A percentile compares a stretch with the other conserved stretches of the same genome.
Conservation (phyloP, 2,329 filamentous ascomycete genomes). For the Trichophyton mentagrophytes region DNA sequence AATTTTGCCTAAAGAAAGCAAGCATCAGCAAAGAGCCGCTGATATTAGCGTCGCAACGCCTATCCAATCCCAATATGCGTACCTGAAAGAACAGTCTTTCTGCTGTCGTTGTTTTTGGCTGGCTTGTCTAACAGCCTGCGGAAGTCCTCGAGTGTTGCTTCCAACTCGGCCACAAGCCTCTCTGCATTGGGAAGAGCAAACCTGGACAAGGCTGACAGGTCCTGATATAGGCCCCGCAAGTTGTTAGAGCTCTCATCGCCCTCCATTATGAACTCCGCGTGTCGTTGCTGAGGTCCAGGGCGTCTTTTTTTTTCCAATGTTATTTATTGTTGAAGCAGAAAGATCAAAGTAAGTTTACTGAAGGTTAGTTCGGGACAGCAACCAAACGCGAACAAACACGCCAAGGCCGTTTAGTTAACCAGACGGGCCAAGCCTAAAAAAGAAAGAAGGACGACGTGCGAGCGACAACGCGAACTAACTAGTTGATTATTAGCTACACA, state of each 20-base stretch:
- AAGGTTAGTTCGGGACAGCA: neutral
- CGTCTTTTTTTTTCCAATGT: neutral
- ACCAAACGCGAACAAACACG: constrained; percentile 4
- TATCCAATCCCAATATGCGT: constrained; percentile 15
- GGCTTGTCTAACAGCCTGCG: constrained; percentile 62
- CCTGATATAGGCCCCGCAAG: constrained; percentile 73
- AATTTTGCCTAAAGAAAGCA: constrained; percentile 53
- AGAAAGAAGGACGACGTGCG: neutral
- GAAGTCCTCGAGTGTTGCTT: constrained; percentile 54
- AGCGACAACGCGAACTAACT: neutral
- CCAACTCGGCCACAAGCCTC: constrained; percentile 53
- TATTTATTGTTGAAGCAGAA: neutral
- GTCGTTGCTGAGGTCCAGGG: neutral
- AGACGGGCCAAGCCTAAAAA: neutral
- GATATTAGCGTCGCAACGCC: neutral
- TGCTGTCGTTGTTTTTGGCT: constrained; percentile 59
- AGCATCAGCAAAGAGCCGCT: neutral
- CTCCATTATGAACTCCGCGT: constrained; percentile 44
- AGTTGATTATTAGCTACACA: no score
- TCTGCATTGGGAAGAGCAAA: constrained; percentile 57
- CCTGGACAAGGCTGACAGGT: constrained; percentile 65
- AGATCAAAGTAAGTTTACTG: neutral
- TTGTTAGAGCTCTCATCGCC: constrained; percentile 59
- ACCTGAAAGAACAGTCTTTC: constrained; percentile 58
- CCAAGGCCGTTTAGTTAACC: neutral